Percentiles rank a stretch among this genome's conserved stretches.
These are phyloP conservation scores for Fusarium burgessii DNA, from an alignment of 2,329 filamentous ascomycete genomes.

Conservation along the genomic window DNA sequence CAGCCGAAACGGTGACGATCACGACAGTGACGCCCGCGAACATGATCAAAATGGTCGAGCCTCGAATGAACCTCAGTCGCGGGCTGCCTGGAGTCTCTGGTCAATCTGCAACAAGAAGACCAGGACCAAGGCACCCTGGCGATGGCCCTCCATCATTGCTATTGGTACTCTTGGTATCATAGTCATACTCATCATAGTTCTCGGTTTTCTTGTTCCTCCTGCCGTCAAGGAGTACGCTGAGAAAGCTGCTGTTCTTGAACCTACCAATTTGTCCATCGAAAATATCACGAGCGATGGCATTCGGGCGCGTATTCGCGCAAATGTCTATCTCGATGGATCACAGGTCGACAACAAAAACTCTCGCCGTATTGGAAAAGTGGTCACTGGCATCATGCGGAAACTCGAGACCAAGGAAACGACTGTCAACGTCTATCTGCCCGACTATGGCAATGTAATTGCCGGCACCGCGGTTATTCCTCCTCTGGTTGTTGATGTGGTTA, in stretches of 20 bases:
- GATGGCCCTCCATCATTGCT: conserved; percentile 85
- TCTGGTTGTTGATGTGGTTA: conserved; percentile 79
- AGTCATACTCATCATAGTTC: conserved; percentile 75
- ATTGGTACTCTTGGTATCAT: conserved; percentile 73
- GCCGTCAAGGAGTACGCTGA: conserved; percentile 88
- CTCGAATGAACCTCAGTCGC: conserved; percentile 9
- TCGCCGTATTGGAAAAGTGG: conserved; percentile 79
- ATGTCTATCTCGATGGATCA: conserved; percentile 82
- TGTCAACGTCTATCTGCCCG: conserved; percentile 83
- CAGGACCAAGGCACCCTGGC: conserved; percentile 44
- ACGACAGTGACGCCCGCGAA: conserved; percentile 48
- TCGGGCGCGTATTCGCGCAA: conserved; percentile 82
- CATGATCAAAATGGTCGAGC: conserved; percentile 43
- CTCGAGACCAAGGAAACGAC: conserved; percentile 79
- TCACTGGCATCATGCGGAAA: conserved; percentile 83
- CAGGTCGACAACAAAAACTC: conserved; percentile 78
- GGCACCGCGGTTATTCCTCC: conserved; percentile 82
- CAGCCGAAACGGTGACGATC: conserved; percentile 53
- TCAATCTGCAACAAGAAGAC: conserved; percentile 33
- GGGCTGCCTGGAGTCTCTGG: conserved; percentile 41
- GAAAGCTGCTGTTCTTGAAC: conserved; percentile 83
- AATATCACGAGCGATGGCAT: conserved; percentile 85
- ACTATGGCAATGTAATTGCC: conserved; percentile 81
- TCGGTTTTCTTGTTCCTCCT: conserved; percentile 85
- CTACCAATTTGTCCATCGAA: conserved; percentile 86